Base-by-base conservation (phyloP, 2,329 filamentous ascomycete genomes). In the Sarocladiaceae sp. region DNA sequence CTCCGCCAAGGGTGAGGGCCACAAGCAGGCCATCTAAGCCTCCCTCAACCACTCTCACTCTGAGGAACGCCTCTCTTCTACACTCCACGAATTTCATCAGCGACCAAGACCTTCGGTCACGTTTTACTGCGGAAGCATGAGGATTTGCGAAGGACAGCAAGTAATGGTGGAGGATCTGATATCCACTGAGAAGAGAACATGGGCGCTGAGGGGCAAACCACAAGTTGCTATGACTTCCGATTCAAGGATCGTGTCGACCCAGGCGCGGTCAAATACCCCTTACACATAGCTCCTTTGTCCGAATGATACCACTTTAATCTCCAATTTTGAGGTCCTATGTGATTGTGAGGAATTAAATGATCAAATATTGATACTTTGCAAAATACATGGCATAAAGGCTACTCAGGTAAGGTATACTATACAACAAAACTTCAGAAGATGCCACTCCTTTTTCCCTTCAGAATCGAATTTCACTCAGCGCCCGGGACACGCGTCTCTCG, bases 1-100 rank as follows among this genome's bases (percentile, higher is more conserved):
- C 61, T 59, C 64, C 18, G 63, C 64, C 59, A 73, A 73, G 67
- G 62, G 59, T 20, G 66, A 71, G 51, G 65, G 63, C 44, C 68
- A 75, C 69, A 74, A 73, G 69, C 58, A 71, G 61, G 52, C 58
- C 36, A 68, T 67, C 52, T 71, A 75, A 64, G 51, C 40, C 17
- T 11, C 17, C 46, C 29, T 28, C 25, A 22, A 35, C 29, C 28
- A 35, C 18, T 25, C 13, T 18, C 25, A 22, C 7, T 28, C 40
- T 46, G 40, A 46, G 20, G 23, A 29, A 11, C 4, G 13, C 22
- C 22, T 48, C 6, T 48, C 17, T 33, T 8, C n/a, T 22, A 33
- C 44, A 4, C 44, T 5, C 44, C 13, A 31, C 7, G 26, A 12
- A 6, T 26, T 31, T 33, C 11, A 44, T 10, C 7, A 4, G 8